These are phyloP conservation scores for Kodamaea plutei DNA, from an alignment of 1,139 yeast species.

Conservation along the genomic window DNA sequence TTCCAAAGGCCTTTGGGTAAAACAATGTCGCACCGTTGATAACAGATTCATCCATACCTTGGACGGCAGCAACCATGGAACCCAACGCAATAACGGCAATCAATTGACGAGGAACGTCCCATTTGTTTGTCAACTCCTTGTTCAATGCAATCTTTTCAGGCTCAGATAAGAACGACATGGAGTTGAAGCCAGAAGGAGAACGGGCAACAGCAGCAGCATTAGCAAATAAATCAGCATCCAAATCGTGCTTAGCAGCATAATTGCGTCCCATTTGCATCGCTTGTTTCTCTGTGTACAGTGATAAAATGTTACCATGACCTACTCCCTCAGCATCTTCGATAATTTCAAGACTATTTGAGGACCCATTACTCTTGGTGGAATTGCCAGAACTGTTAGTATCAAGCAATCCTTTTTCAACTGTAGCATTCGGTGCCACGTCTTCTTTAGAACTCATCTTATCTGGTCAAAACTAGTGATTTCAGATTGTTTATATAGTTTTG, in stretches of 20 bases:
- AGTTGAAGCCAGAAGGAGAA: slow-evolving; percentile 54
- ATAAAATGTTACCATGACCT: slow-evolving; percentile 43
- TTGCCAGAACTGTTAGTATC: background rate
- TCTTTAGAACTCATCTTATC: too few species aligned
- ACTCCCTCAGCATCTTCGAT: background rate
- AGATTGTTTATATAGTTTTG: too few species aligned
- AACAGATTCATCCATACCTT: slow-evolving; percentile 91
- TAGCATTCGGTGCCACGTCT: too few species aligned
- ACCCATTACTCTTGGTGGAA: background rate
- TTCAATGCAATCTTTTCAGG: slow-evolving; percentile 57
- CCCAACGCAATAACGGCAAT: slow-evolving; percentile 66
- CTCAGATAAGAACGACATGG: slow-evolving; percentile 52
- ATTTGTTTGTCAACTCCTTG: slow-evolving; percentile 57
- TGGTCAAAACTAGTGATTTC: too few species aligned
- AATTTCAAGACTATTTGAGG: background rate
- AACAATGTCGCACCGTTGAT: slow-evolving; percentile 78
- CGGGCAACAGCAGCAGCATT: slow-evolving; percentile 77
- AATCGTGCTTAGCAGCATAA: slow-evolving; percentile 57
- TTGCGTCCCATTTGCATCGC: slow-evolving; percentile 68
- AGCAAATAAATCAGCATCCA: slow-evolving; percentile 65
- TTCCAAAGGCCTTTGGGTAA: slow-evolving; percentile 51
- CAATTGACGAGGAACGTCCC: slow-evolving; percentile 61
- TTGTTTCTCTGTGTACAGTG: slow-evolving; percentile 60
- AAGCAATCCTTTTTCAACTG: background rate
- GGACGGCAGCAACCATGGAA: slow-evolving; percentile 87